Percentiles rank a stretch among this genome's conserved stretches.
Conservation (phyloP, 2,329 filamentous ascomycete species). For the Verticillium tricorpus region DNA sequence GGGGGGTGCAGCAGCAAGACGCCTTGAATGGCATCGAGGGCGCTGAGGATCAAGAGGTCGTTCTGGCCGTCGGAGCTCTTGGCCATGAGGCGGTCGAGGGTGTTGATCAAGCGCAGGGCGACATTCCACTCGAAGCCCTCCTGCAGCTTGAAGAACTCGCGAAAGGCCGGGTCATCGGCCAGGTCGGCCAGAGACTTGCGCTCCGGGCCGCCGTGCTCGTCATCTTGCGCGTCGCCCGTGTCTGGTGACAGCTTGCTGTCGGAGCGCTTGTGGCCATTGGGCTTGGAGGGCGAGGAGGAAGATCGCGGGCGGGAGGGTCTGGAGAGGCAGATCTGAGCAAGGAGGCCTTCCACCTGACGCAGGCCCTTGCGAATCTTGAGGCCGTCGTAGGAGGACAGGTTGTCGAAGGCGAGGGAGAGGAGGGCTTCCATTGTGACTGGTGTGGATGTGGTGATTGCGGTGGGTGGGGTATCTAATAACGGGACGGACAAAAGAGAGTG, state of each 20-base stretch:
- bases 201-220: constrained; percentile 28
- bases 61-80: constrained; percentile 79
- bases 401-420: constrained; percentile 90
- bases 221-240: constrained; percentile 21
- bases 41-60: constrained; percentile 81
- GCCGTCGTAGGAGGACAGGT: constrained; percentile 87
- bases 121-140: constrained; percentile 99
- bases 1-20: constrained; percentile 84
- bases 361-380: constrained; percentile 89
- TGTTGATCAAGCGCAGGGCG: constrained; percentile 76
- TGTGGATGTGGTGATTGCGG: constrained; percentile 10
- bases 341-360: constrained; percentile 86
- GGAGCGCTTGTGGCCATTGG: constrained; percentile 1
- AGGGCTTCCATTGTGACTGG: constrained; percentile 73
- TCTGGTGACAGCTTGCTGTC: constrained; percentile 7
- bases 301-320: constrained; percentile 7
- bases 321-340: constrained; percentile 90
- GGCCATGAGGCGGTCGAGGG: constrained; percentile 79
- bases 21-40: constrained; percentile 86
- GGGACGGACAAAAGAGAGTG: constrained; percentile 6
- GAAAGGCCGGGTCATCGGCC: constrained; percentile 78
- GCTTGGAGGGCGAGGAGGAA: background rate
- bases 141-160: constrained; percentile 94
- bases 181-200: constrained; percentile 66
- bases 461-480: constrained; percentile 5